Percentiles rank a stretch among this genome's conserved stretches.
Conservation (phyloP, 257 asterid genomes). For the Osmanthus fragrans region DNA sequence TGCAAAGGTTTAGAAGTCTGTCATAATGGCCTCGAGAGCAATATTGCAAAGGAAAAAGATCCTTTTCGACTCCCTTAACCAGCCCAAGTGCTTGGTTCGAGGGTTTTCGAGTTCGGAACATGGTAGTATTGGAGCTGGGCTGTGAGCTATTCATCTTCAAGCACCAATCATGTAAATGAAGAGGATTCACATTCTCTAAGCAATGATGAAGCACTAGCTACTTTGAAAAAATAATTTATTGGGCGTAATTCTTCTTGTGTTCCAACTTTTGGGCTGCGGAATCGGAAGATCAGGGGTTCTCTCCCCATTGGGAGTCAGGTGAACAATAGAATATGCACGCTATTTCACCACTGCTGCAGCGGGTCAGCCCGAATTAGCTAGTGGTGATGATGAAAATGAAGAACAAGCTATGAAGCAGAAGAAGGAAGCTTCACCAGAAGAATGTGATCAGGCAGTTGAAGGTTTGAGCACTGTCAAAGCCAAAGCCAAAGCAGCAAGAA, state of each 20-base stretch:
- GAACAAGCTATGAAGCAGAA: slow-evolving; percentile 60
- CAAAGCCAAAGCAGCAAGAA: slow-evolving; percentile 82
- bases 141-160: slow-evolving; percentile 40
- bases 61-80: slow-evolving; percentile 50
- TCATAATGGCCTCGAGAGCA: slow-evolving; percentile 80
- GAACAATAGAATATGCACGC: too few species aligned
- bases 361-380: too few species aligned
- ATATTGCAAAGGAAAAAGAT: slow-evolving; percentile 55
- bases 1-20: slow-evolving; percentile 22
- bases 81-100: slow-evolving; percentile 34
- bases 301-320: too few species aligned
- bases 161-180: slow-evolving; percentile 31
- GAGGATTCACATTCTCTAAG: slow-evolving; percentile 30
- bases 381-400: slow-evolving; percentile 60
- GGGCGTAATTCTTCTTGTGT: slow-evolving; percentile 30
- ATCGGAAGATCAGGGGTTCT: too few species aligned
- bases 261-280: too few species aligned
- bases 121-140: too few species aligned
- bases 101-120: slow-evolving; percentile 49
- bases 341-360: too few species aligned
- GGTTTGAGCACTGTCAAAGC: slow-evolving; percentile 89
- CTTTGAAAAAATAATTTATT: slow-evolving; percentile 27
- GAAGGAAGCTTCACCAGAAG: slow-evolving; percentile 97
- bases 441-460: slow-evolving; percentile 95
- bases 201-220: slow-evolving; percentile 36